These are phyloP conservation scores for Allium fistulosum DNA, from an alignment of 106 monocot species.

Conservation along the genomic window DNA sequence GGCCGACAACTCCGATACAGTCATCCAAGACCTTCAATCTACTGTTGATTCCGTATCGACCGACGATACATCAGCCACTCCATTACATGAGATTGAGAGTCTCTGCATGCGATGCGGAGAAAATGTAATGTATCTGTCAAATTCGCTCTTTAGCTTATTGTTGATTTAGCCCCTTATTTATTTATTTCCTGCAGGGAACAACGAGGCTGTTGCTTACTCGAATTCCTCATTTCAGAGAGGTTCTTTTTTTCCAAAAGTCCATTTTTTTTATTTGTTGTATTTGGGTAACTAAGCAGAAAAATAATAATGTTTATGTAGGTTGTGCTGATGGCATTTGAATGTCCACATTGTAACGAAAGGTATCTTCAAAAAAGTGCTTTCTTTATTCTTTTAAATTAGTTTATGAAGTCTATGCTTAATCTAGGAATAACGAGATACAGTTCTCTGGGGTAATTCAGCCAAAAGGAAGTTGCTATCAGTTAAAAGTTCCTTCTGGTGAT, in stretches of 20 bases:
- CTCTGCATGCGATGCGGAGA: slow-evolving; percentile 98
- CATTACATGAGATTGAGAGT: slow-evolving; percentile 77
- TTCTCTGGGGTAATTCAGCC: slow-evolving; percentile 93
- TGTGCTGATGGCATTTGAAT: slow-evolving; percentile 95
- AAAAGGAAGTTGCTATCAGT: slow-evolving; percentile 58
- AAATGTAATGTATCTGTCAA: slow-evolving; percentile 36
- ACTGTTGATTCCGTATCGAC: slow-evolving; percentile 32
- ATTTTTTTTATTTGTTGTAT: neutral
- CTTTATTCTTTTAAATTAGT: neutral
- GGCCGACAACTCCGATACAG: slow-evolving; percentile 15
- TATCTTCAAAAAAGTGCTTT: slow-evolving; percentile 5
- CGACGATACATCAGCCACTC: slow-evolving; percentile 32
- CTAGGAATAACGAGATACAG: slow-evolving; percentile 94
- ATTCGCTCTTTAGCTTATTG: neutral
- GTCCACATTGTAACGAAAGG: slow-evolving; percentile 90
- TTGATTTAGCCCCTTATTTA: neutral
- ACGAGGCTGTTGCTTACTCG: slow-evolving; percentile 84
- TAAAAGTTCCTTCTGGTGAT: slow-evolving; percentile 57
- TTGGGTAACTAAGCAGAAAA: neutral
- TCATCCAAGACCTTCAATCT: slow-evolving; percentile 34
- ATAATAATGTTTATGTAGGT: slow-evolving; percentile 30
- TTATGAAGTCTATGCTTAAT: neutral
- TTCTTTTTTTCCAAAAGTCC: slow-evolving; percentile 6
- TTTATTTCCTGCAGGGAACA: slow-evolving; percentile 45
- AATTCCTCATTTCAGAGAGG: slow-evolving; percentile 95